A percentile compares a stretch with the other conserved stretches of the same genome.
Evolutionary conservation across 805 yeast genomes (phyloP).

Genomic region (Lipomyces kockii): DNA sequence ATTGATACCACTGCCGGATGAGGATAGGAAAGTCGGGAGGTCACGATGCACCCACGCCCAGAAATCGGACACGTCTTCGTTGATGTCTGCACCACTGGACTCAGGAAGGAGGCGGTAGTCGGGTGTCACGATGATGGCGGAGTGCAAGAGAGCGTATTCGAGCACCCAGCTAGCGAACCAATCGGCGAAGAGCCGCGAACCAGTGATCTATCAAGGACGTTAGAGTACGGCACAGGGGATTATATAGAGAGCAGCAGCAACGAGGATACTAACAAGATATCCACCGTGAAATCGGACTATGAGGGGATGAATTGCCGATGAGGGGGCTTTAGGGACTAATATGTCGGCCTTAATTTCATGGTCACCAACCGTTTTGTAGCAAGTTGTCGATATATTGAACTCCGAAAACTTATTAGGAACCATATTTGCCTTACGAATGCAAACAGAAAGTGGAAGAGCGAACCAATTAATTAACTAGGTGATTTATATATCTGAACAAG

Average conservation of each 20-base stretch:
- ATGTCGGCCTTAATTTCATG: conserved; percentile 5
- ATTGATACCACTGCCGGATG: not conserved
- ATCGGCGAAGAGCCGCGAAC: conserved; percentile 16
- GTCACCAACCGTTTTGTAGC: conserved; percentile 4
- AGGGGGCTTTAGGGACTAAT: not conserved
- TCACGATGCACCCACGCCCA: conserved; percentile 8
- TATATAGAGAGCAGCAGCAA: not conserved
- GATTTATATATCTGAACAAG: no score
- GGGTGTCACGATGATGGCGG: conserved; percentile 9
- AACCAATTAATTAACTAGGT: no score
- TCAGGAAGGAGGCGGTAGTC: conserved; percentile 15
- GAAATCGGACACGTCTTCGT: conserved; percentile 3
- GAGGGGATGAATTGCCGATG: not conserved
- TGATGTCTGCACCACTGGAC: conserved; percentile 2
- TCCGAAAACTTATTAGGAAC: not conserved
- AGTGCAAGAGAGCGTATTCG: not conserved
- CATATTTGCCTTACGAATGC: no score
- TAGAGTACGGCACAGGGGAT: not conserved
- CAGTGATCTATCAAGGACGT: conserved; percentile 12
- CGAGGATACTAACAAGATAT: conserved; percentile 12
- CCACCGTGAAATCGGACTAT: conserved; percentile 17
- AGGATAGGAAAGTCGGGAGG: not conserved
- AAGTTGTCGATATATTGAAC: not conserved
- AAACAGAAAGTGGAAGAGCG: no score
- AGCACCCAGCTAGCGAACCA: conserved; percentile 20